Evolutionary conservation across 306 rosid species (phyloP), one percentile per base, ranked within the genome.

Genomic region (Herpetospermum pedunculosum): DNA sequence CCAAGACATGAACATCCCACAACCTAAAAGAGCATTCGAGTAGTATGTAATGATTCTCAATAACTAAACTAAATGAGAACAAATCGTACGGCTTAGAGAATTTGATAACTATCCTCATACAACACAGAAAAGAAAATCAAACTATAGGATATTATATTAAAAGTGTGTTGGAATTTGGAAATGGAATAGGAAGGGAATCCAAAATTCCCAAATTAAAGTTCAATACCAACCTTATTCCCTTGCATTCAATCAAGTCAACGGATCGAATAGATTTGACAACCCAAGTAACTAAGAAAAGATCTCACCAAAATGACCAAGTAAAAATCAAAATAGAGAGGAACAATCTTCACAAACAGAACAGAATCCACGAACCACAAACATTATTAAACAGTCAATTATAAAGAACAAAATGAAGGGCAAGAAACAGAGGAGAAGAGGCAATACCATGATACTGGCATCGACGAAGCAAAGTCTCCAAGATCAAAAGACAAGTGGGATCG

Each of bases 401-500:
- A 15, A 0, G 52, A 70, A 25, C 2, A 18, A 28, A 48, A 26
- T 7, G 15, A 29, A 48, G 41, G 2, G 75, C 3, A 0, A 68
- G 18, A 55, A 18, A 63, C 16, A 46, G 43, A 62, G 74, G 81
- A 62, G 70, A n/a, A n/a, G 77, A 77, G 26, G 46, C 80, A 57
- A 47, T 26, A 95, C 99, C 99, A 64, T 91, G 97, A 83, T 95
- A 95, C 62, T 88, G 88, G 84, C 99, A 95, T 77, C 87, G 87
- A 64, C 90, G 88, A 48, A 95, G 99, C 23, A 91, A 80, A 75
- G 80, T 86, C 83, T 91, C 96, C 81, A 95, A 73, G 70, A 95
- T 75, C 67, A 79, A 26, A 72, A 91, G 97, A 64, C 97, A 91
- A 30, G 92, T 91, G 68, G 91, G 90, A 68, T 95, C 96, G 54